Conservation (phyloP, 2,329 filamentous ascomycete species). For the Penicillium glabrum region DNA sequence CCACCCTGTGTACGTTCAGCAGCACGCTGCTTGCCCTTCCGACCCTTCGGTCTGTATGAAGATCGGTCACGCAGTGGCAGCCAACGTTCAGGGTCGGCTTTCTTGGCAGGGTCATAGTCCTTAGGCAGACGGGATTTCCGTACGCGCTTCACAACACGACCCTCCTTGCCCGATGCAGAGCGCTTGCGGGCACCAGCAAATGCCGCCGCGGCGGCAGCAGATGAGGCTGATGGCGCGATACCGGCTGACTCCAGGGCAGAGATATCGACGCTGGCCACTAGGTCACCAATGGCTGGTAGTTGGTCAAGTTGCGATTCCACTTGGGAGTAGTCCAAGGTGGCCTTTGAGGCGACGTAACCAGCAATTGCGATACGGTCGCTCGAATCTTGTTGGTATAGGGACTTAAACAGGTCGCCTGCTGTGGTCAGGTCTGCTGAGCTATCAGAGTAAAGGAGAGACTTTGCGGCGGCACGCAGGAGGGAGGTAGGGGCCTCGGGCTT, state of each 20-base stretch:
- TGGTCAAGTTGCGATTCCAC: constrained; percentile 36
- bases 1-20: constrained; percentile 83
- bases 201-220: constrained; percentile 31
- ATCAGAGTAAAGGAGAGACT: constrained; percentile 75
- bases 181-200: constrained; percentile 43
- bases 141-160: constrained; percentile 40
- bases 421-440: constrained; percentile 65
- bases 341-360: constrained; percentile 82
- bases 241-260: constrained; percentile 47
- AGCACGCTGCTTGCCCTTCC: constrained; percentile 84
- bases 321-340: constrained; percentile 49
- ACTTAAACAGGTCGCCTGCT: constrained; percentile 77
- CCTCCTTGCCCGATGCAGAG: constrained; percentile 32
- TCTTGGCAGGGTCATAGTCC: constrained; percentile 68
- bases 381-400: constrained; percentile 64
- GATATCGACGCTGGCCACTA: constrained; percentile 45
- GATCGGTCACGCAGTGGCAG: constrained; percentile 85
- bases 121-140: constrained; percentile 50
- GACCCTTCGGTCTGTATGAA: constrained; percentile 84
- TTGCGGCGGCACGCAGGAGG: constrained; percentile 78
- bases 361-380: constrained; percentile 70
- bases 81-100: constrained; percentile 89
- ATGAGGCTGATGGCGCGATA: constrained; percentile 37
- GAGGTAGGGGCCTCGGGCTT: constrained; percentile 61
- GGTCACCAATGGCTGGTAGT: constrained; percentile 41